These are phyloP conservation scores for Nemania serpens DNA, from an alignment of 2,329 filamentous ascomycete species.

Conservation along the genomic window DNA sequence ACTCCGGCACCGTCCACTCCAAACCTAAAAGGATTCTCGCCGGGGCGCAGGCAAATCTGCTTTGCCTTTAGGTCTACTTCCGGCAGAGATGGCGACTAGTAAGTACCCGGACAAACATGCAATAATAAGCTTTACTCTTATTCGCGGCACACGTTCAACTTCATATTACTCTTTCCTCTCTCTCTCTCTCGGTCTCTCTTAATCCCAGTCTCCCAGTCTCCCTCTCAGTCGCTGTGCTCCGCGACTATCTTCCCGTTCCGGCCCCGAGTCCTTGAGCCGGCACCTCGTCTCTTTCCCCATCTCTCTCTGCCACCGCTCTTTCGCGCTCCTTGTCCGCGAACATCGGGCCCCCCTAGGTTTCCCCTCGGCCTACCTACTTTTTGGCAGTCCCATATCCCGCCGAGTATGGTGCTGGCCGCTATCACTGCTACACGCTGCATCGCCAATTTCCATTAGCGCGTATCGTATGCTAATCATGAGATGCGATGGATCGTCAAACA, in stretches of 20 bases:
- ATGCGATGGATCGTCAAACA: slow-evolving; percentile 37
- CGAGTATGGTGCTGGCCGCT: slow-evolving; percentile 13
- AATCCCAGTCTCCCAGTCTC: neutral
- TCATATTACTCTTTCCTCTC: neutral
- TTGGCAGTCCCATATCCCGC: neutral
- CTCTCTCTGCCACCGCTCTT: neutral
- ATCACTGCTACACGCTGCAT: neutral
- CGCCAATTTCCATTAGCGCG: neutral
- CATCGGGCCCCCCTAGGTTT: neutral
- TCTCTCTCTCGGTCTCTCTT: neutral
- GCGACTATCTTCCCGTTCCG: neutral
- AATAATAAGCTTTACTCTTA: slow-evolving; percentile 17
- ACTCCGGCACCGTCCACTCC: slow-evolving; percentile 5
- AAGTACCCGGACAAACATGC: slow-evolving; percentile 12
- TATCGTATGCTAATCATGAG: slow-evolving; percentile 37
- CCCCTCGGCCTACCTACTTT: neutral
- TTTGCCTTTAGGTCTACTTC: neutral
- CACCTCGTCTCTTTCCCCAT: neutral
- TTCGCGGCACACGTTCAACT: neutral
- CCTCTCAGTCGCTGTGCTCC: neutral
- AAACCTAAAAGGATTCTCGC: slow-evolving; percentile 18
- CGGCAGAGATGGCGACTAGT: slow-evolving; percentile 20
- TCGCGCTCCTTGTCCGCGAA: slow-evolving; percentile 1
- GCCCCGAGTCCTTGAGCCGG: neutral
- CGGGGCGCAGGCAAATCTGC: neutral